Percentiles rank a stretch among this genome's conserved stretches.
Conservation (phyloP, 2,329 filamentous ascomycete genomes). For the Phaeosphaeria sp. region DNA sequence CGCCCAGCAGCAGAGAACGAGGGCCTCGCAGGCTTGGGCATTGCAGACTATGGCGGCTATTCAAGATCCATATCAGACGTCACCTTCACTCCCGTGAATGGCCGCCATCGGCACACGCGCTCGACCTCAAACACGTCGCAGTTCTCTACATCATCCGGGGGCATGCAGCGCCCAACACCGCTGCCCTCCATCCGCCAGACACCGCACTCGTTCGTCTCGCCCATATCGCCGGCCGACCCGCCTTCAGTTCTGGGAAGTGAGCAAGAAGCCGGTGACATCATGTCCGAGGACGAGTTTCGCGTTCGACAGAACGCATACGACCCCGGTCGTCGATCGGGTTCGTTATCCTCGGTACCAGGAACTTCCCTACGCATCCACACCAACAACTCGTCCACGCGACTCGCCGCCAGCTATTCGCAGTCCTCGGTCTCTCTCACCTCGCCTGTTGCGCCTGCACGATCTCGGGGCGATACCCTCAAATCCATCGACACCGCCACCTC, state of each 20-base stretch:
- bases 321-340: slow-evolving; percentile 51
- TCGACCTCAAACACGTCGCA: slow-evolving; percentile 63
- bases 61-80: slow-evolving; percentile 52
- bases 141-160: slow-evolving; percentile 58
- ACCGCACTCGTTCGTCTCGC: slow-evolving; percentile 61
- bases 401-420: slow-evolving; percentile 58
- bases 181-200: slow-evolving; percentile 64
- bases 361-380: slow-evolving; percentile 47
- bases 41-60: slow-evolving; percentile 55
- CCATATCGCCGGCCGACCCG: slow-evolving; percentile 57
- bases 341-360: slow-evolving; percentile 51
- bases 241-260: slow-evolving; percentile 56
- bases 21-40: slow-evolving; percentile 58
- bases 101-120: slow-evolving; percentile 55
- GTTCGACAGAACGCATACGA: slow-evolving; percentile 47
- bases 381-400: slow-evolving; percentile 52
- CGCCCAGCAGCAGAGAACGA: slow-evolving; percentile 63
- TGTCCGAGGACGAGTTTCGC: slow-evolving; percentile 56
- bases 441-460: slow-evolving; percentile 49
- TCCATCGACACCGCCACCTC: slow-evolving; percentile 57
- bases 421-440: slow-evolving; percentile 59
- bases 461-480: slow-evolving; percentile 58
- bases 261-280: slow-evolving; percentile 52
- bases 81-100: slow-evolving; percentile 49
- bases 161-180: slow-evolving; percentile 56